Conservation (phyloP, 2,329 filamentous ascomycete genomes). For the Fusarium tupiense region DNA sequence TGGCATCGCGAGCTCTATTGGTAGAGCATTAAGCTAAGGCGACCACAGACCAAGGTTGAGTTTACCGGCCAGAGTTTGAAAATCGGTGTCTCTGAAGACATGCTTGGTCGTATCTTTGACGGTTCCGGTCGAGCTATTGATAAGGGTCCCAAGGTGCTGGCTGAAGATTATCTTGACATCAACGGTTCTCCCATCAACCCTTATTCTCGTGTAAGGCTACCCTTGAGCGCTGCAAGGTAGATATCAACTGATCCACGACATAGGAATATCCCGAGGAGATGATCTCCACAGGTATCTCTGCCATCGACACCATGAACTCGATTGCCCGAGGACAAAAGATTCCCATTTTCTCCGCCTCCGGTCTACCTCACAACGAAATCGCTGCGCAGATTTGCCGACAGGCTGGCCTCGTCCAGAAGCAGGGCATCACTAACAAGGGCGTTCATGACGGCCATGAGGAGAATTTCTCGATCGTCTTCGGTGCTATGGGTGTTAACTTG, state of each 20-base stretch:
- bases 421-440: conserved; percentile 87
- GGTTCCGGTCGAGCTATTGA: conserved; percentile 98
- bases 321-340: conserved; percentile 99
- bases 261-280: conserved; percentile 99
- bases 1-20: conserved; percentile 2
- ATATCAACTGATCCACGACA: conserved; percentile 15
- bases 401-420: conserved; percentile 84
- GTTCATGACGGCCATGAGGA: conserved; percentile 97
- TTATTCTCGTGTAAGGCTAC: conserved; percentile 81
- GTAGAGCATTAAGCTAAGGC: conserved; percentile 40
- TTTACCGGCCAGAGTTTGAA: conserved; percentile 98
- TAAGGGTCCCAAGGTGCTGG: conserved; percentile 97
- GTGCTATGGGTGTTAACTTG: conserved; percentile 99
- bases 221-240: background rate
- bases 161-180: conserved; percentile 98
- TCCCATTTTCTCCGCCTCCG: conserved; percentile 97
- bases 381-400: conserved; percentile 99
- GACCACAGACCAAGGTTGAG: conserved; percentile 86
- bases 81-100: conserved; percentile 98
- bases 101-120: conserved; percentile 98
- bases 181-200: conserved; percentile 99
- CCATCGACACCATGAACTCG: conserved; percentile 98
- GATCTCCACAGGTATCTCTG: conserved; percentile 99
- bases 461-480: conserved; percentile 99
- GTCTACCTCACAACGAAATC: conserved; percentile 99